These are phyloP conservation scores for Vigna mungo DNA, from an alignment of 306 rosid species.

Conservation along the genomic window DNA sequence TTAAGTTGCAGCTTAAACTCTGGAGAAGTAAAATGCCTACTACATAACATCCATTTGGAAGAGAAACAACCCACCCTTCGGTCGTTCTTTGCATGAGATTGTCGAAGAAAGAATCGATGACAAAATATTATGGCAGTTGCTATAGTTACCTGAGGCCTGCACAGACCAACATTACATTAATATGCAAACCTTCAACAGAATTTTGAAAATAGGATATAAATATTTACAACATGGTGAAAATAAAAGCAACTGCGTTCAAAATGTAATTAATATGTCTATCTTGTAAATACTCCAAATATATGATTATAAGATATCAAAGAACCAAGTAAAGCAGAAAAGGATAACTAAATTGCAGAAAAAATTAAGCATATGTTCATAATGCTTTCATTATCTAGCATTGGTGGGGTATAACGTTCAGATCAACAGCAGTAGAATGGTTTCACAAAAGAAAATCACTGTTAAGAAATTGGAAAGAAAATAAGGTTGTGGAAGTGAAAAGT, in stretches of 20 bases:
- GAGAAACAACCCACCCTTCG: constrained; percentile 58
- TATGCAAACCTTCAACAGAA: constrained; percentile 37
- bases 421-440: constrained; percentile 13
- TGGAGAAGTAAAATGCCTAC: constrained; percentile 48
- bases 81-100: constrained; percentile 60
- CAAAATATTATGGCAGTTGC: constrained; percentile 65
- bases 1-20: constrained; percentile 19
- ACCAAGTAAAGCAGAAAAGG: constrained; percentile 17
- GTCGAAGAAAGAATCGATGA: constrained; percentile 64
- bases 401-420: constrained; percentile 18
- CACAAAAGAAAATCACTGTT: constrained; percentile 14
- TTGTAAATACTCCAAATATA: constrained; percentile 6
- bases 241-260: constrained; percentile 30
- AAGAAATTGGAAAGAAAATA: constrained; percentile 8
- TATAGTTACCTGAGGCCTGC: constrained; percentile 67
- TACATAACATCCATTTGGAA: constrained; percentile 45
- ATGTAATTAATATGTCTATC: constrained; percentile 14
- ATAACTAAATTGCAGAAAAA: constrained; percentile 12
- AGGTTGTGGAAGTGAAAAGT: neutral
- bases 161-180: constrained; percentile 42
- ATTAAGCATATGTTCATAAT: constrained; percentile 4
- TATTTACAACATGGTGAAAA: neutral
- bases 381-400: constrained; percentile 24
- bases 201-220: constrained; percentile 35
- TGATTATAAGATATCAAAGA: constrained; percentile 21